Base-by-base conservation (phyloP, 345 rosid species). In the Cardamine resedifolia region DNA sequence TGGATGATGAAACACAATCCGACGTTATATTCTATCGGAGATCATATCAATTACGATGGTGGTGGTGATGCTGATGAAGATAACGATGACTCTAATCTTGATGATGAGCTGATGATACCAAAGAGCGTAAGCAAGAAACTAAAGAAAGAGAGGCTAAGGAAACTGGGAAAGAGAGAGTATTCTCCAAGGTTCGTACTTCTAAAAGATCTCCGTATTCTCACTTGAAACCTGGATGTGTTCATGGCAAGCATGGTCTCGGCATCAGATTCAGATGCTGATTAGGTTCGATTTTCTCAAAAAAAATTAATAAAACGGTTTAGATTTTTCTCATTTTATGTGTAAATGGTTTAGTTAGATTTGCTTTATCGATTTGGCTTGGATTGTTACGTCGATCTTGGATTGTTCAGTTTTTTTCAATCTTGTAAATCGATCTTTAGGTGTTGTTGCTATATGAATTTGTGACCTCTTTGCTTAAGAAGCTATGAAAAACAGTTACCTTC, bases 181-280 rank as follows among this genome's bases (percentile, higher is more conserved):
- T 80, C 7, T 80, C 77, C 70, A 74, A 62, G 68, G 45, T 72
- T 14, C 83, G 18, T 43, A 43, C 14, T 2, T 43, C 47, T 3
- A 15, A 15, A 8, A 43, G 58, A 53, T 53, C 6, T 26, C 16
- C 82, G 11, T 68, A 49, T 31, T 28, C 44, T 8, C 66, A 58
- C 27, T 61, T 78, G 62, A 84, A 84, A 68, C 78, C 81, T 21
- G 92, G 88, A 7, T 83, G 85, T 64, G 75, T 85, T 24, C 82
- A 19, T 61, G 87, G 88, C 1, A 86, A 88, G 79, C 83, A 86
- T 64, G 84, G 85, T 11, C 48, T 82, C 50, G 88, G 86, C 11
- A 38, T 16, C 38, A 6, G 33, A 1, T 38, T 66, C 50, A 23
- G 14, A 12, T 26, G 36, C 44, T 50, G 15, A 65, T 50, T 50